Conservation (phyloP, 768 basidiomycete genomes). For the Psilocybe sp. region DNA sequence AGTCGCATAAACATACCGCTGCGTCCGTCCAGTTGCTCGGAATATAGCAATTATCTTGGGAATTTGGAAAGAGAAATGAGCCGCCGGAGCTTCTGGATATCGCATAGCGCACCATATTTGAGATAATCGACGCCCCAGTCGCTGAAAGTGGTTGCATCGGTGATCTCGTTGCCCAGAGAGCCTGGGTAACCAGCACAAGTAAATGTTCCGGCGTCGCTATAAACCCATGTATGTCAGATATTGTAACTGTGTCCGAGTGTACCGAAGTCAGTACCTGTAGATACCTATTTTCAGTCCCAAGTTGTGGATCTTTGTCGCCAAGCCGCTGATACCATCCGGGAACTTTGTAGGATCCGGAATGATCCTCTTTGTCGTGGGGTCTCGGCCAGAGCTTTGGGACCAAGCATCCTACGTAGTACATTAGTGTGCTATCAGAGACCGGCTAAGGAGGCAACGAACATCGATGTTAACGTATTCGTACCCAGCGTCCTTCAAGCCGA, state of each 20-base stretch:
- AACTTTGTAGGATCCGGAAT: conserved; percentile 50
- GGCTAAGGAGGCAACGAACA: conserved; percentile 23
- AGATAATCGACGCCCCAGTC: conserved; percentile 58
- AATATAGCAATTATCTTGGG: conserved; percentile 15
- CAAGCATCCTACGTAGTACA: conserved; percentile 43
- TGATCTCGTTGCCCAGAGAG: conserved; percentile 44
- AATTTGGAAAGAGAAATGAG: neutral
- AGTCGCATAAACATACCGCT: neutral
- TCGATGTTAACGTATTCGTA: conserved; percentile 54
- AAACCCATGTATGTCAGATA: neutral
- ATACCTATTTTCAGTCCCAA: conserved; percentile 53
- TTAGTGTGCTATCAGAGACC: neutral
- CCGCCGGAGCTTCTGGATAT: neutral
- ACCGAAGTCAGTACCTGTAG: conserved; percentile 34
- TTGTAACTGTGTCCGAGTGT: neutral
- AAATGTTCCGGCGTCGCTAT: conserved; percentile 49
- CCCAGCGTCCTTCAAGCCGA: conserved; percentile 45
- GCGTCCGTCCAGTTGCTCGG: conserved; percentile 13
- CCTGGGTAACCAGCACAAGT: conserved; percentile 58
- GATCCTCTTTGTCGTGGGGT: conserved; percentile 38
- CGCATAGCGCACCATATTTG: conserved; percentile 37
- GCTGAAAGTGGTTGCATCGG: conserved; percentile 50
- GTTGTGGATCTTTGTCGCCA: conserved; percentile 42
- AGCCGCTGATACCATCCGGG: conserved; percentile 45
- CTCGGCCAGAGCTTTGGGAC: conserved; percentile 33